Conservation (phyloP, 805 yeast species). For the Pichia manshurica region DNA sequence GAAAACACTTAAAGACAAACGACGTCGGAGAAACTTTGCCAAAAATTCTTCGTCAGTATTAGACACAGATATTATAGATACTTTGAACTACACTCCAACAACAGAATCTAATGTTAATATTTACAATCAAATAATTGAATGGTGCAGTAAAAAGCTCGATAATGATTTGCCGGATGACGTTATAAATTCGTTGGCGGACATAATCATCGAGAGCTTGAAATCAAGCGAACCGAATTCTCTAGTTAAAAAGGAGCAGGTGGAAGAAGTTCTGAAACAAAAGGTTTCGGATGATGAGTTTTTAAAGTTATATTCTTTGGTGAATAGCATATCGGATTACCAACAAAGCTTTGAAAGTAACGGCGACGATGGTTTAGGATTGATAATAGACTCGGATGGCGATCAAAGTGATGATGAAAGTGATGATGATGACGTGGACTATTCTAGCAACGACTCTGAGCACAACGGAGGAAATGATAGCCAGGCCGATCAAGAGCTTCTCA, state of each 20-base stretch:
- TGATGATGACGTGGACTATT: conserved; percentile 27
- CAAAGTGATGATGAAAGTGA: conserved; percentile 29
- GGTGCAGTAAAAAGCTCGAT: conserved; percentile 53
- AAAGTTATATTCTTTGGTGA: conserved; percentile 39
- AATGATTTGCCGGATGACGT: conserved; percentile 73
- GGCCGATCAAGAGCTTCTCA: conserved; percentile 25
- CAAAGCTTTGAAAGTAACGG: conserved; percentile 16
- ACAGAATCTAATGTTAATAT: conserved; percentile 43
- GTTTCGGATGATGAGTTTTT: conserved; percentile 42
- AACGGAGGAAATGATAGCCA: conserved; percentile 16
- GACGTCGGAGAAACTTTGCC: background rate
- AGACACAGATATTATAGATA: conserved; percentile 37
- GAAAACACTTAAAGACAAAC: background rate
- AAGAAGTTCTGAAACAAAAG: conserved; percentile 40
- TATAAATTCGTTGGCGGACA: conserved; percentile 66
- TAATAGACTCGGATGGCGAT: conserved; percentile 35
- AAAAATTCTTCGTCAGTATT: conserved; percentile 24
- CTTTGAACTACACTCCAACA: conserved; percentile 58
- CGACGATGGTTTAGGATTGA: conserved; percentile 30
- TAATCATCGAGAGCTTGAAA: conserved; percentile 50
- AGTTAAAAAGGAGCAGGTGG: conserved; percentile 44
- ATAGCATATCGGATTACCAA: conserved; percentile 46
- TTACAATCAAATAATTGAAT: conserved; percentile 53
- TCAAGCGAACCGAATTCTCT: conserved; percentile 38
- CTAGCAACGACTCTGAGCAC: conserved; percentile 27